Base-by-base conservation (phyloP, 139 green algal genomes). In the Marvania coccoides region DNA sequence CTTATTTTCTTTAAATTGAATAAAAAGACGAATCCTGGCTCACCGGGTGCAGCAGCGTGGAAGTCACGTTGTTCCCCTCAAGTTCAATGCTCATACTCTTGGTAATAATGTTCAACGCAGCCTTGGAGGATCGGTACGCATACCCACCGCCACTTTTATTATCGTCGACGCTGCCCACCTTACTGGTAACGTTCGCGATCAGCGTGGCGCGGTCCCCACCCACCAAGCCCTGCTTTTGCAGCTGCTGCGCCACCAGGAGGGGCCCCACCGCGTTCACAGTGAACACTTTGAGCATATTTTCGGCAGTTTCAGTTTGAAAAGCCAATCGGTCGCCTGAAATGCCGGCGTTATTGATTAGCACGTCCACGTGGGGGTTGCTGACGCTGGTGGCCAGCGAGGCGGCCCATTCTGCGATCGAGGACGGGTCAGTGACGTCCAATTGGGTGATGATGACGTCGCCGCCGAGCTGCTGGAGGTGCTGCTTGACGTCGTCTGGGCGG, bases 1-100 rank as follows among this genome's bases (percentile, higher is more conserved):
- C n/a, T n/a, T n/a, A n/a, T n/a, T n/a, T n/a, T n/a, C n/a, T n/a
- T n/a, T n/a, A n/a, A n/a, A n/a, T n/a, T n/a, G n/a, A n/a, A n/a
- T n/a, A n/a, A n/a, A n/a, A n/a, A n/a, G n/a, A n/a, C n/a, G n/a
- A n/a, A n/a, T n/a, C n/a, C n/a, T n/a, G n/a, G n/a, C n/a, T n/a
- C n/a, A n/a, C n/a, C 2, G 71, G 75, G 66, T 82, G 75, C 39
- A 82, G 67, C 59, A 82, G 66, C 15, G 77, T 70, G 29, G 47
- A 61, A 26, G n/a, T 54, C 15, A 82, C n/a, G 23, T 63, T 61
- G 10, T 75, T 1, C 14, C 15, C 19, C 33, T 59, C 61, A 19
- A 83, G 58, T 47, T 82, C 75, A 45, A 80, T 79, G 58, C 12
- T 42, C 12, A 82, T 54, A 7, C 23, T 51, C 55, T 83, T 83